Percentiles rank a stretch among this genome's conserved stretches.
phyloP scores from a whole-genome alignment of 495 filamentous ascomycete genomes.

The Lentithecium fluviatile region DNA sequence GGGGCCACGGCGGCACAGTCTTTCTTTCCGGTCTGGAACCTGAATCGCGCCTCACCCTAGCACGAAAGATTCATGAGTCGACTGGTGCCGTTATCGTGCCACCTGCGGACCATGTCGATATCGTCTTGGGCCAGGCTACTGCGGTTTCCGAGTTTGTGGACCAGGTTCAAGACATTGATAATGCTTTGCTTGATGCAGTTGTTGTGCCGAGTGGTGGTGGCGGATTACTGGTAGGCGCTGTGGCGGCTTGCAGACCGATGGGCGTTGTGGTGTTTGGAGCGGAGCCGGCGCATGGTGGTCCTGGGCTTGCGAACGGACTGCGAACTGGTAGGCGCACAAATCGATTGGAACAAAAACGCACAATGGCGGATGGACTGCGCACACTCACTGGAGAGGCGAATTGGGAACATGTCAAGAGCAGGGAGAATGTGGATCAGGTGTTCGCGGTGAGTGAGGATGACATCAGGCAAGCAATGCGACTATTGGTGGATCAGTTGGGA shows the following conservation, averaged over 20 bases:
- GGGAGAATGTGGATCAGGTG: conserved; percentile 4
- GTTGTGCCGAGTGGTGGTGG: conserved; percentile 15
- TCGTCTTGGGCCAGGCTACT: conserved; percentile 7
- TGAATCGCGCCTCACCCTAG: background rate
- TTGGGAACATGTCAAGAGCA: conserved; percentile 4
- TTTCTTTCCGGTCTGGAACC: background rate
- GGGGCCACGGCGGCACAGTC: background rate
- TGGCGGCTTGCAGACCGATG: background rate
- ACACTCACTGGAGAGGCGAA: conserved; percentile 12
- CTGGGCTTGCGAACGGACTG: background rate
- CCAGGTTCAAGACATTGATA: background rate
- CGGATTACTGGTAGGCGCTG: conserved; percentile 8
- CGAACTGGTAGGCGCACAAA: background rate
- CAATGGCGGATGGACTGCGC: conserved; percentile 9
- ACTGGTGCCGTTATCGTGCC: conserved; percentile 6
- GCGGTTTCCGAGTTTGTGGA: conserved; percentile 2
- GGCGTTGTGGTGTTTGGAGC: conserved; percentile 9
- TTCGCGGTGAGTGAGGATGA: conserved; percentile 10
- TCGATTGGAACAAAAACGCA: background rate
- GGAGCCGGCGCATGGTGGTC: conserved; percentile 4
- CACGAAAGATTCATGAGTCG: background rate
- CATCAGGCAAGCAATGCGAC: background rate
- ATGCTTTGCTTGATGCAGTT: background rate
- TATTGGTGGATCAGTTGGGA: background rate
- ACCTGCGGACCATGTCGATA: conserved; percentile 6